A percentile compares a stretch with the other conserved stretches of the same genome.
These are phyloP conservation scores for Colletotrichum sp. DNA, from an alignment of 2,329 filamentous ascomycete species.

Conservation along the genomic window DNA sequence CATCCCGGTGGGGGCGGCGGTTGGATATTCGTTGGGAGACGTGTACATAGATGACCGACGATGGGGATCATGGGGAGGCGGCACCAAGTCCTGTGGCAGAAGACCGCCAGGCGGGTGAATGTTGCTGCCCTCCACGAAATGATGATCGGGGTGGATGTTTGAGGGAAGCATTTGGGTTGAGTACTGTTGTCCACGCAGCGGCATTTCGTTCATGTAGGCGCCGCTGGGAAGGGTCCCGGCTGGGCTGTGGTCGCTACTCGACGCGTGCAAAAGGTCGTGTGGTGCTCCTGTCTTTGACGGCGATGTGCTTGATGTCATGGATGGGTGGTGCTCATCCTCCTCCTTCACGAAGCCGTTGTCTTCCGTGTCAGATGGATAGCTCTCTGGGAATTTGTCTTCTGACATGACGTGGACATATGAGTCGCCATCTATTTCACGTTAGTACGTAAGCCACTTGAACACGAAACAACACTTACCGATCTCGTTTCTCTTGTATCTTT, in stretches of 20 bases:
- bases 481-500: slow-evolving; percentile 60
- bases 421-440: slow-evolving; percentile 44
- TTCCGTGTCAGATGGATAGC: slow-evolving; percentile 54
- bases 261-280: slow-evolving; percentile 39
- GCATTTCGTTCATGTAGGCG: slow-evolving; percentile 47
- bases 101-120: slow-evolving; percentile 41
- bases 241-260: slow-evolving; percentile 41
- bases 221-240: slow-evolving; percentile 34
- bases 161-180: slow-evolving; percentile 44
- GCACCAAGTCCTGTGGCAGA: slow-evolving; percentile 50
- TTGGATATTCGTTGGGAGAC: slow-evolving; percentile 49
- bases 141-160: slow-evolving; percentile 44
- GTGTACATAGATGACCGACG: slow-evolving; percentile 52
- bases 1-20: slow-evolving; percentile 40
- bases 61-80: slow-evolving; percentile 48
- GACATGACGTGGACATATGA: slow-evolving; percentile 56
- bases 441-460: neutral
- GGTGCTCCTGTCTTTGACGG: slow-evolving; percentile 37
- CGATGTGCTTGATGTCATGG: slow-evolving; percentile 38
- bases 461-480: slow-evolving; percentile 51
- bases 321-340: slow-evolving; percentile 45
- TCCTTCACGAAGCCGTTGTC: slow-evolving; percentile 44
- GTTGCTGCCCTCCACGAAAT: slow-evolving; percentile 42
- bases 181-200: slow-evolving; percentile 47
- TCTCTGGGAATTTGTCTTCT: slow-evolving; percentile 56